Evolutionary conservation across 257 asterid genomes (phyloP).

Genomic region (Perilla frutescens): DNA sequence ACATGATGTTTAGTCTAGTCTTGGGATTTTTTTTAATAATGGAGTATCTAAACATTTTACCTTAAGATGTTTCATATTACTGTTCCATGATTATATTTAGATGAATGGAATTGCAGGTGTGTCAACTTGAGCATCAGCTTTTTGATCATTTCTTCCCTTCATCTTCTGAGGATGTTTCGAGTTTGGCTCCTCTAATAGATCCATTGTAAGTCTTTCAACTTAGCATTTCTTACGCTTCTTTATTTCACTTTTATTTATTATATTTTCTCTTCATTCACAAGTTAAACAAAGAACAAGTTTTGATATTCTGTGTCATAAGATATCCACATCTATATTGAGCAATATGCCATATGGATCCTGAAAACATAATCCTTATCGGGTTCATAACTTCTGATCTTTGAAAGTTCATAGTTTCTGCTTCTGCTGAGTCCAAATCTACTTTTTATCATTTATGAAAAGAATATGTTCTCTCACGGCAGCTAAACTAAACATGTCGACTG

Average conservation of each 20-base stretch:
- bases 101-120: conserved; percentile 65
- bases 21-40: neutral
- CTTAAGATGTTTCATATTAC: conserved; percentile 7
- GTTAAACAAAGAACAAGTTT: conserved; percentile 6
- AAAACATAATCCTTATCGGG: conserved; percentile 13
- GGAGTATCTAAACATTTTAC: conserved; percentile 10
- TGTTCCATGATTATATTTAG: conserved; percentile 21
- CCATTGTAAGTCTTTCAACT: conserved; percentile 74
- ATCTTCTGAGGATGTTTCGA: conserved; percentile 91
- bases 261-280: conserved; percentile 18
- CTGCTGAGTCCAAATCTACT: too few relatives aligned
- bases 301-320: conserved; percentile 21
- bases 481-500: too few relatives aligned
- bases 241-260: conserved; percentile 21
- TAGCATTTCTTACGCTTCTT: conserved; percentile 22
- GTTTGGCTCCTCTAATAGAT: conserved; percentile 92
- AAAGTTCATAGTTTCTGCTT: conserved; percentile 15
- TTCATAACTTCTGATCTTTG: conserved; percentile 23
- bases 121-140: conserved; percentile 95
- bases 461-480: too few relatives aligned
- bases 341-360: conserved; percentile 24
- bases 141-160: conserved; percentile 94
- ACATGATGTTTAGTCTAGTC: neutral
- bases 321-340: conserved; percentile 6
- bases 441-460: too few relatives aligned